phyloP scores from a whole-genome alignment of 2,329 filamentous ascomycete species.

The Epichloe gansuensis region DNA sequence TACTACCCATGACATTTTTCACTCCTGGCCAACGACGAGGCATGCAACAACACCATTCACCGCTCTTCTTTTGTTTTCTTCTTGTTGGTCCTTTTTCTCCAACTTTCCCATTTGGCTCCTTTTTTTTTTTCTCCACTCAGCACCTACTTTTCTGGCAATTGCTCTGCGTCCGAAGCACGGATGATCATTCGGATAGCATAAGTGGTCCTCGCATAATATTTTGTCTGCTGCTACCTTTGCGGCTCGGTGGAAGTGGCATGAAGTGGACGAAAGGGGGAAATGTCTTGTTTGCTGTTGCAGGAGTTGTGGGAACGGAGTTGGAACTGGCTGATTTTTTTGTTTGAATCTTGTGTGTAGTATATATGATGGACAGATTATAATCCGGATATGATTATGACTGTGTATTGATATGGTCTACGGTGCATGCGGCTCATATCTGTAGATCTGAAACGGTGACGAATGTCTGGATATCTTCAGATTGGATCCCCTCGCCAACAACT shows the following conservation, averaged over 20 bases:
- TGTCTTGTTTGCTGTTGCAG: not conserved
- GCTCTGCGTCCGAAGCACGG: not conserved
- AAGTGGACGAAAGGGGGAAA: not conserved
- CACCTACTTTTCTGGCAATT: not conserved
- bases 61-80: not conserved
- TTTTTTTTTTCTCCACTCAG: not conserved
- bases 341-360: not conserved
- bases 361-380: not conserved
- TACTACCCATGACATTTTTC: too few relatives aligned
- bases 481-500: too few relatives aligned
- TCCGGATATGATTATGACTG: conserved; percentile 1
- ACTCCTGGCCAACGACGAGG: too few relatives aligned
- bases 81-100: not conserved
- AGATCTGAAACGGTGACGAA: too few relatives aligned
- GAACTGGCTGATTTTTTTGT: not conserved
- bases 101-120: not conserved
- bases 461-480: too few relatives aligned
- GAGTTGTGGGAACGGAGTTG: not conserved
- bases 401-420: too few relatives aligned
- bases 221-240: not conserved
- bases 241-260: not conserved
- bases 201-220: not conserved
- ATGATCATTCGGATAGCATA: not conserved
- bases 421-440: too few relatives aligned
- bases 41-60: not conserved